Evolutionary conservation across 805 yeast species (phyloP).

Genomic region (Kluyveromyces dobzhanskii): DNA sequence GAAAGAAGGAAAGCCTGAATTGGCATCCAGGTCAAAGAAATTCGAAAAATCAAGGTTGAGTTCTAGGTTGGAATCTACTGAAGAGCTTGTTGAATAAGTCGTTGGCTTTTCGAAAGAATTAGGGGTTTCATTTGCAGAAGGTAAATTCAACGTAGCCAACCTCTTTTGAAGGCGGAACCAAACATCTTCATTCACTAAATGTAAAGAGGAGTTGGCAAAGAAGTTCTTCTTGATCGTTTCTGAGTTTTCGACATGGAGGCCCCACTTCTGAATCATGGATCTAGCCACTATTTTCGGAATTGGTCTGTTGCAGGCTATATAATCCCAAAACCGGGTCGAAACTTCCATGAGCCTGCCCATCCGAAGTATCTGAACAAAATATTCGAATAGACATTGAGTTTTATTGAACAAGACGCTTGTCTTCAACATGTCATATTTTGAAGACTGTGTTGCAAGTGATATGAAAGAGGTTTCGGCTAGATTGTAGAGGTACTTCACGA

Average conservation of each 20-base stretch:
- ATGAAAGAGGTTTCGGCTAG: neutral
- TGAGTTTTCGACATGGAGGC: conserved; percentile 4
- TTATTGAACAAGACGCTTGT: neutral
- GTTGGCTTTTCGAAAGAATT: neutral
- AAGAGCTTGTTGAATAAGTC: neutral
- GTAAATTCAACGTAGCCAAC: neutral
- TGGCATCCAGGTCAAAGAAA: conserved; percentile 1
- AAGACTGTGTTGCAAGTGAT: neutral
- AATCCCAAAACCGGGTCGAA: conserved; percentile 7
- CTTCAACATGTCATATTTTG: neutral
- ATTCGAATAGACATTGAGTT: conserved; percentile 1
- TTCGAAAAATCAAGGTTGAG: conserved; percentile 1
- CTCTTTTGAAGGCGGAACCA: neutral
- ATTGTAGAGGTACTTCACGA: neutral
- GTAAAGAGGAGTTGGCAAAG: neutral
- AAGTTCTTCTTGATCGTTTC: conserved; percentile 4
- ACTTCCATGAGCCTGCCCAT: conserved; percentile 3
- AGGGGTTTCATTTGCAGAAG: neutral
- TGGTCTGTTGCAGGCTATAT: neutral
- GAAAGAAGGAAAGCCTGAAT: conserved; percentile 1
- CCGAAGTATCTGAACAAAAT: conserved; percentile 5
- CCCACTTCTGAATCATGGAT: conserved; percentile 4
- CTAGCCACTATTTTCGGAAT: conserved; percentile 3
- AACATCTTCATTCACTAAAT: neutral
- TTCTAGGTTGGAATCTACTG: neutral